These are phyloP conservation scores for Hyaloscypha finlandica DNA, from an alignment of 495 filamentous ascomycete species.

Conservation along the genomic window DNA sequence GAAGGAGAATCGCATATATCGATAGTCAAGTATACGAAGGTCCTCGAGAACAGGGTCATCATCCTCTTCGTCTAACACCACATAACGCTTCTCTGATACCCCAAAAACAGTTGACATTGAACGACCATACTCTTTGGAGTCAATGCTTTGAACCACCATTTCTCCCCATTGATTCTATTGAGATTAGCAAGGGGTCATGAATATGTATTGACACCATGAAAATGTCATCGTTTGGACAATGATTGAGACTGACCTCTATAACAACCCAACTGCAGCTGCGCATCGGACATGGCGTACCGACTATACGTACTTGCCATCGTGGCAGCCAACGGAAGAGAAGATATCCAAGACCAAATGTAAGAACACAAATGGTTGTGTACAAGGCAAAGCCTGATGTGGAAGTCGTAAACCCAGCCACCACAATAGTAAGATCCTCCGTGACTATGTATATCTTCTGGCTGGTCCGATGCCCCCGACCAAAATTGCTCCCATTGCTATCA, in stretches of 20 bases:
- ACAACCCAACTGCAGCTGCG: constrained; percentile 85
- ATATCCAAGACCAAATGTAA: constrained; percentile 77
- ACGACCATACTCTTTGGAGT: constrained; percentile 70
- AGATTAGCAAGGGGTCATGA: constrained; percentile 3
- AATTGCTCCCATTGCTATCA: constrained; percentile 61
- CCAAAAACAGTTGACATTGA: constrained; percentile 88
- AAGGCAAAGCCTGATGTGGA: constrained; percentile 63
- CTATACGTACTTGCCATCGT: constrained; percentile 75
- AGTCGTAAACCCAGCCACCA: constrained; percentile 87
- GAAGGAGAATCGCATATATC: constrained; percentile 91
- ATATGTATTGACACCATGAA: too few relatives aligned
- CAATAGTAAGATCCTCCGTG: constrained; percentile 91
- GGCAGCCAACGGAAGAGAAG: constrained; percentile 89
- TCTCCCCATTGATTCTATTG: constrained; percentile 89
- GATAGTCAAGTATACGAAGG: constrained; percentile 81
- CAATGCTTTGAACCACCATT: constrained; percentile 70
- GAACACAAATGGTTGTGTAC: constrained; percentile 68
- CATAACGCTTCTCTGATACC: constrained; percentile 54
- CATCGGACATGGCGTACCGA: constrained; percentile 68
- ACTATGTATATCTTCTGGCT: constrained; percentile 92
- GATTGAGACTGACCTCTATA: constrained; percentile 61
- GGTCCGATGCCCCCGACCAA: constrained; percentile 54
- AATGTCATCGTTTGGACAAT: not conserved
- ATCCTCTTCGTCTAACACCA: constrained; percentile 64
- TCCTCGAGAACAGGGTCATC: constrained; percentile 74